Base-by-base conservation (phyloP, 2,329 filamentous ascomycete genomes). In the Exophiala lecanii-corni region DNA sequence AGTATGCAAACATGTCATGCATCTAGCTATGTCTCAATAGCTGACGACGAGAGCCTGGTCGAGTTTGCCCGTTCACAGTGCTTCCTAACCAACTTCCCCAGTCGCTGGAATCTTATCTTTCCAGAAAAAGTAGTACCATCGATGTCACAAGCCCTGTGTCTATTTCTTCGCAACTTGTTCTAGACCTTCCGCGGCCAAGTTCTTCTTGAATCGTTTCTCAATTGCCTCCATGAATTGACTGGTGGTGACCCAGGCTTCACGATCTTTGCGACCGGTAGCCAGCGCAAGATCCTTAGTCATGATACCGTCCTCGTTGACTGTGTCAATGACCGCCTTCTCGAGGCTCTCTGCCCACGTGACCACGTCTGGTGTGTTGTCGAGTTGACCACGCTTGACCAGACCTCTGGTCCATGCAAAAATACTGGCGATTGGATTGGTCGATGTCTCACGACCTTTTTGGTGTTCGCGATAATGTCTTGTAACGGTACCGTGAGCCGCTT, bases 221-320 rank as follows among this genome's bases (percentile, higher is more conserved):
- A 97, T 91, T 30, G 91, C 91, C 62, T 85, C 79, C 62, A 98
- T 72, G 73, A 97, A 98, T 73, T 94, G 85, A 57, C 75, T 79
- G 45, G 91, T 97, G 40, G 89, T 96, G 57, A 94, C 92, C 71
- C 89, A 97, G 62, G 87, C 83, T 58, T 79, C 79, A 55, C 86
- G 79, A 50, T 79, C 83, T 59, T 84, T 89, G 76, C 89, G 89
- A 60, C 92, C 92, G 65, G 86, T 92, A 36, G 89, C 86, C 47
- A 97, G 79, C n/a, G 92, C 92, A 58, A 98, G 72, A 69, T 98
- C 92, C 81, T 98, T 98, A 67, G 92, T 98, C 92, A 97, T 98
- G 73, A 97, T 85, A 51, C 86, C 86, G 63, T 97, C 91, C 46
- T 86, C 68, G 65, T 97, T 86, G 56, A 98, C 92, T 18, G 91